These are phyloP conservation scores for Russula dissimulans DNA, from an alignment of 768 basidiomycete species.

Conservation along the genomic window DNA sequence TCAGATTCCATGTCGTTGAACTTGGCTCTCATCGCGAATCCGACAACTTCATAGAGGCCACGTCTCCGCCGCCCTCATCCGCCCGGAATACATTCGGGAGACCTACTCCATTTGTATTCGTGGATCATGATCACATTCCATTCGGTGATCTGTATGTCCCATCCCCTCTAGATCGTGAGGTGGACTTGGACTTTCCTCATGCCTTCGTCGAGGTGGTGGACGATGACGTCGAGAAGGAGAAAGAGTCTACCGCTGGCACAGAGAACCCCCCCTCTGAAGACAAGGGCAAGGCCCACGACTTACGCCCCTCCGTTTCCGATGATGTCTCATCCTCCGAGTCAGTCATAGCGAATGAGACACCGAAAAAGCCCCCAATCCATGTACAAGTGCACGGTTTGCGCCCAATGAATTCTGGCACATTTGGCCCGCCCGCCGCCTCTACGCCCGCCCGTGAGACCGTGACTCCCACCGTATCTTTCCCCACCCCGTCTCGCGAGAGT, in stretches of 20 bases:
- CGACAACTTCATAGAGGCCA: conserved; percentile 27
- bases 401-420: conserved; percentile 15
- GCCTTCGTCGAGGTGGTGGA: conserved; percentile 55
- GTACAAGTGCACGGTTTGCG: conserved; percentile 32
- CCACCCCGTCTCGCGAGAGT: neutral
- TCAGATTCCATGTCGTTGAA: conserved; percentile 61
- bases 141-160: conserved; percentile 33
- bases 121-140: conserved; percentile 52
- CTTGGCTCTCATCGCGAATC: conserved; percentile 31
- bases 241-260: neutral
- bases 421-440: conserved; percentile 12
- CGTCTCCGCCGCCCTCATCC: conserved; percentile 27
- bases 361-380: conserved; percentile 53
- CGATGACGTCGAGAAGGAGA: conserved; percentile 27
- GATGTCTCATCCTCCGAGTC: conserved; percentile 36
- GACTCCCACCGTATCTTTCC: conserved; percentile 4
- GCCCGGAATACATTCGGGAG: conserved; percentile 55
- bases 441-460: conserved; percentile 15
- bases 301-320: conserved; percentile 25
- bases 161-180: conserved; percentile 23
- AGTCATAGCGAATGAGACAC: conserved; percentile 31
- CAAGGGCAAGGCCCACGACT: conserved; percentile 26
- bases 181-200: conserved; percentile 37
- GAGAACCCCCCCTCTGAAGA: conserved; percentile 30
- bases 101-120: conserved; percentile 36